Conservation (phyloP, 176 grass and related monocot genomes). For the Avena insularis region DNA sequence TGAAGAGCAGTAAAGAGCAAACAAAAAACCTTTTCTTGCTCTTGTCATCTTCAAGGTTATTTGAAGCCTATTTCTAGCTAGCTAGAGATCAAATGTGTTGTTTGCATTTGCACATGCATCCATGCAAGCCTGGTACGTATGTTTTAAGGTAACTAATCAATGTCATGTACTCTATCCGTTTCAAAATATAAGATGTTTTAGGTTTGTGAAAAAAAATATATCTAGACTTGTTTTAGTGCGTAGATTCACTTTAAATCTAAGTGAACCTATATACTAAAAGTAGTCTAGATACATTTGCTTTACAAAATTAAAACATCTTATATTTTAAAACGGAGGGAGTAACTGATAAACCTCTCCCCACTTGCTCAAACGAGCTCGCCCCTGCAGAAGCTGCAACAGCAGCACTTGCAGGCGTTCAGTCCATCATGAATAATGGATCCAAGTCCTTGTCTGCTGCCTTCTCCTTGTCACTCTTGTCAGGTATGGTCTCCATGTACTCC, state of each 20-base stretch:
- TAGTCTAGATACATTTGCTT: too few species aligned
- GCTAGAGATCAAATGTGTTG: constrained; percentile 40
- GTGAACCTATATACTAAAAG: too few species aligned
- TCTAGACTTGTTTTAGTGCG: too few species aligned
- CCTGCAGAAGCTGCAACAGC: constrained; percentile 45
- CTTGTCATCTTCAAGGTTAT: constrained; percentile 43
- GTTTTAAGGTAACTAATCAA: constrained; percentile 49
- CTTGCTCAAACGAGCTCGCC: constrained; percentile 56
- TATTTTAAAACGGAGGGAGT: too few species aligned
- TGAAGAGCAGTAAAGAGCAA: not conserved
- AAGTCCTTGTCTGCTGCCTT: constrained; percentile 45
- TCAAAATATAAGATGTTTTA: too few species aligned
- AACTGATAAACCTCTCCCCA: constrained; percentile 54
- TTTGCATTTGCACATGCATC: constrained; percentile 37
- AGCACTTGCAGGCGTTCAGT: constrained; percentile 48
- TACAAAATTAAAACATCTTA: too few species aligned
- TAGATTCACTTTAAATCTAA: too few species aligned
- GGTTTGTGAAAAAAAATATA: too few species aligned
- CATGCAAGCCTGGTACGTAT: constrained; percentile 2
- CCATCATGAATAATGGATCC: constrained; percentile 71
- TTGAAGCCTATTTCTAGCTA: constrained; percentile 37
- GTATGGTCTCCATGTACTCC: constrained; percentile 63
- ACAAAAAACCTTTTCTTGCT: constrained; percentile 31
- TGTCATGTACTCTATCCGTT: not conserved
- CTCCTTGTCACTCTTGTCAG: constrained; percentile 57